Evolutionary conservation across 78 protist species (phyloP).

Genomic region (Planoprotostelium fungivorum): DNA sequence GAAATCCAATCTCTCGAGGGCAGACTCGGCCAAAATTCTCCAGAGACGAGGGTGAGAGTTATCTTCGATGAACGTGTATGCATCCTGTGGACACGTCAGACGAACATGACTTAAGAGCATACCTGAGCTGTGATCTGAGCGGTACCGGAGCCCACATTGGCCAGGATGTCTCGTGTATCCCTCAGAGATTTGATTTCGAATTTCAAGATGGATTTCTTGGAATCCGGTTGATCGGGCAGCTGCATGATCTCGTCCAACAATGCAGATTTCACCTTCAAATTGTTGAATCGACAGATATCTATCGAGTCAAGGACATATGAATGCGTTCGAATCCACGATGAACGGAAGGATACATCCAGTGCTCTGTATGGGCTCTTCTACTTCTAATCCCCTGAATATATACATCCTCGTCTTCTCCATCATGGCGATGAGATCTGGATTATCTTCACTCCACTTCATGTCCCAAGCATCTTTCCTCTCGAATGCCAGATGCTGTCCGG

Average conservation of each 20-base stretch:
- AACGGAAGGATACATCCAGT: neutral
- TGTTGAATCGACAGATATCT: slow-evolving; percentile 62
- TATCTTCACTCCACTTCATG: slow-evolving; percentile 62
- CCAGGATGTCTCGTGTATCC: slow-evolving; percentile 36
- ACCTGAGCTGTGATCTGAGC: neutral
- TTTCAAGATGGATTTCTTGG: slow-evolving; percentile 1
- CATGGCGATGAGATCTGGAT: slow-evolving; percentile 69
- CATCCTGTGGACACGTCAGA: slow-evolving; percentile 41
- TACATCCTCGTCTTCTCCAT: slow-evolving; percentile 81
- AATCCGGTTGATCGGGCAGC: slow-evolving; percentile 36
- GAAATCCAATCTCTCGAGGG: slow-evolving; percentile 57
- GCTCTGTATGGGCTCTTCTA: slow-evolving; percentile 54
- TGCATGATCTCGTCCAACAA: slow-evolving; percentile 58
- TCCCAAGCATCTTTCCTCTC: slow-evolving; percentile 46
- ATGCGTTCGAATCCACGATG: neutral
- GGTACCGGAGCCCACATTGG: neutral
- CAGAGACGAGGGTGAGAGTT: slow-evolving; percentile 81
- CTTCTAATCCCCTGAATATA: slow-evolving; percentile 49
- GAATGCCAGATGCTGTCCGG: neutral
- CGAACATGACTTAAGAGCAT: neutral
- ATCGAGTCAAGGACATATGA: neutral
- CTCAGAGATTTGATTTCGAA: slow-evolving; percentile 63
- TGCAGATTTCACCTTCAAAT: slow-evolving; percentile 48
- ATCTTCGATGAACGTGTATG: slow-evolving; percentile 44
- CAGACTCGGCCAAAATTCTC: slow-evolving; percentile 56